Conservation (phyloP, 179 eudicot genomes). For the Silene coronaria region DNA sequence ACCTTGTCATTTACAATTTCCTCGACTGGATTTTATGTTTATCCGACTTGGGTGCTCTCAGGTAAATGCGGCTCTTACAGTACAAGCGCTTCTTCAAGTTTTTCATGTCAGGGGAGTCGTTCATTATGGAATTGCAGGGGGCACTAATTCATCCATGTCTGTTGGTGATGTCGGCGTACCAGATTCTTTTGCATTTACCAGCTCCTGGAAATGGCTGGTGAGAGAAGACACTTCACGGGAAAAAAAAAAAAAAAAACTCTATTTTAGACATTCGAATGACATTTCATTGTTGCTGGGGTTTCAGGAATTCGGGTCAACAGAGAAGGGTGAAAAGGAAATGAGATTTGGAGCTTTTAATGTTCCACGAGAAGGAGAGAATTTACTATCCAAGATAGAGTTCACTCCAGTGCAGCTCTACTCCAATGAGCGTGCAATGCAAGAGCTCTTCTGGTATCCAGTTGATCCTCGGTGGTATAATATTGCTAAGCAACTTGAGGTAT, state of each 20-base stretch:
- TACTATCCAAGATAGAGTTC: constrained; percentile 38
- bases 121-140: constrained; percentile 60
- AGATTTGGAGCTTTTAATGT: constrained; percentile 38
- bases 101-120: constrained; percentile 49
- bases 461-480: constrained; percentile 42
- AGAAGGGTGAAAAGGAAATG: constrained; percentile 24
- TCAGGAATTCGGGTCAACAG: constrained; percentile 34
- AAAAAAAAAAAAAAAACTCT: too few species aligned
- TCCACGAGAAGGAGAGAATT: constrained; percentile 39
- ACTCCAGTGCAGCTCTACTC: constrained; percentile 35
- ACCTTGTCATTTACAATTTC: not conserved
- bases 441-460: constrained; percentile 50
- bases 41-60: not conserved
- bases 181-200: constrained; percentile 40
- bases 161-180: constrained; percentile 51
- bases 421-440: constrained; percentile 29
- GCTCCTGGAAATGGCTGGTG: constrained; percentile 63
- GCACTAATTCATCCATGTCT: constrained; percentile 37
- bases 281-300: not conserved
- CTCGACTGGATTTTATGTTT: not conserved
- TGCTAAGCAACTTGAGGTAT: constrained; percentile 41
- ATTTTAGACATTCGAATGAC: not conserved
- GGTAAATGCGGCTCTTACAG: constrained; percentile 55
- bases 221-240: not conserved
- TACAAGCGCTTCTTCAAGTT: constrained; percentile 39